phyloP scores from a whole-genome alignment of 176 grass and related monocot species.

The Luzula sylvatica region DNA sequence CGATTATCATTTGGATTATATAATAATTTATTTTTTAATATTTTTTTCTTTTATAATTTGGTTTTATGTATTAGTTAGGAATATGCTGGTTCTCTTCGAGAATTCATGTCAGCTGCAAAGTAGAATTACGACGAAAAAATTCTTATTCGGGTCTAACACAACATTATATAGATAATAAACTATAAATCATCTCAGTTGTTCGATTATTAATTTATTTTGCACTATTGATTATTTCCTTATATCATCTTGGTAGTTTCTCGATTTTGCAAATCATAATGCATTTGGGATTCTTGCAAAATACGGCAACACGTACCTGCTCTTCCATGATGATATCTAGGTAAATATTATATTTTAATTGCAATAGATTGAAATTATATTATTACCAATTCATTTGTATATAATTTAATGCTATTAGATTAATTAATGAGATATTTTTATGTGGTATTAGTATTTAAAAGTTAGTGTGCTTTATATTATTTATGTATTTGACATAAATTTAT shows the following conservation, averaged over 20 bases:
- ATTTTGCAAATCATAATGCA: slow-evolving; percentile 98
- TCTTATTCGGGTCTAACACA: slow-evolving; percentile 57
- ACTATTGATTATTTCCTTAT: neutral
- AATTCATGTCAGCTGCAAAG: slow-evolving; percentile 82
- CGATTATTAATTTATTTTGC: too few relatives aligned
- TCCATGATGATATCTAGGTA: slow-evolving; percentile 98
- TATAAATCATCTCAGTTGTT: slow-evolving; percentile 9
- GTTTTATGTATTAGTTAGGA: slow-evolving; percentile 33
- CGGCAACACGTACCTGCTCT: slow-evolving; percentile 75
- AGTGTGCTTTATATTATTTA: too few relatives aligned
- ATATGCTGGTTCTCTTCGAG: slow-evolving; percentile 71
- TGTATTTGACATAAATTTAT: too few relatives aligned
- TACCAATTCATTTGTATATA: too few relatives aligned
- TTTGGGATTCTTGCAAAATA: slow-evolving; percentile 86
- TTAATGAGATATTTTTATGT: too few relatives aligned
- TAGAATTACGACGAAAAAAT: slow-evolving; percentile 93
- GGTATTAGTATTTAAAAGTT: too few relatives aligned
- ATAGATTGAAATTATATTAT: slow-evolving; percentile 7
- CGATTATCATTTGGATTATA: slow-evolving; percentile 6
- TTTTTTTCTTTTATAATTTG: slow-evolving; percentile 1
- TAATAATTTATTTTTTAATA: slow-evolving; percentile 13
- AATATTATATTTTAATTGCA: slow-evolving; percentile 18
- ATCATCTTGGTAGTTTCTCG: slow-evolving; percentile 53
- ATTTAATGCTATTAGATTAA: neutral
- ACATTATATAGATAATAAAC: neutral